Evolutionary conservation across 2,329 filamentous ascomycete genomes (phyloP), one percentile per base, ranked within the genome.

Genomic region (Coniochaeta ligniaria): DNA sequence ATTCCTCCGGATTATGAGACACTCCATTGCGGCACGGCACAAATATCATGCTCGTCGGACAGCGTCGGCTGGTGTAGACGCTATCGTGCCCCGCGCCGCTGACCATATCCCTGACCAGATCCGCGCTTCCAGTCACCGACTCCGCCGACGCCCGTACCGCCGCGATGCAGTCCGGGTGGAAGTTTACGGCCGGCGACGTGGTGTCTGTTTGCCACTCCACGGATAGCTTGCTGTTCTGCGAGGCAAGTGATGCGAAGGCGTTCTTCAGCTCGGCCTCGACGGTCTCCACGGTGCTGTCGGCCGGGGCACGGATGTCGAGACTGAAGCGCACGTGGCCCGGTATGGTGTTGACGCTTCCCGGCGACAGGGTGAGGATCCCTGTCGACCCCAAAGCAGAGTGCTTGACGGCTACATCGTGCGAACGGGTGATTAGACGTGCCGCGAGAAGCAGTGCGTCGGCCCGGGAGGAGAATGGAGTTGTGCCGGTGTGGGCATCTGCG

Each of bases 401-500:
- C n/a, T 65, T 58, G 1, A 66, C 64, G 1, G 70, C 71, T 1
- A 70, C 57, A 1, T 50, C 58, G 41, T 73, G 69, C 0, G 67
- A 67, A 0, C 65, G 63, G 3, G 65, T 66, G 58, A 75, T 72
- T 69, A 75, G 74, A 54, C 70, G 69, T 14, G 72, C 68, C 0
- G 72, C 69, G 1, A 66, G 64, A 9, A 73, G 67, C n/a, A 75
- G 57, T 7, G 72, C 62, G 45, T 74, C 72, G 16, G 66, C 67
- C 20, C 72, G 64, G 0, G 69, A 69, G 0, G 67, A 66, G 8
- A 76, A 70, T 0, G 86, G 85, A 0, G 90, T 93, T 0, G 90
- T 91, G 1, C 90, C 90, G 0, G 90, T 91, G 69, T 93, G 90
- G 5, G 84, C 84, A 65, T 91, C 89, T 52, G 22, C 43, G 47